Evolutionary conservation across 129 eudicot species (phyloP), one percentile per base, ranked within the genome.

Genomic region (Escallonia herrerae): DNA sequence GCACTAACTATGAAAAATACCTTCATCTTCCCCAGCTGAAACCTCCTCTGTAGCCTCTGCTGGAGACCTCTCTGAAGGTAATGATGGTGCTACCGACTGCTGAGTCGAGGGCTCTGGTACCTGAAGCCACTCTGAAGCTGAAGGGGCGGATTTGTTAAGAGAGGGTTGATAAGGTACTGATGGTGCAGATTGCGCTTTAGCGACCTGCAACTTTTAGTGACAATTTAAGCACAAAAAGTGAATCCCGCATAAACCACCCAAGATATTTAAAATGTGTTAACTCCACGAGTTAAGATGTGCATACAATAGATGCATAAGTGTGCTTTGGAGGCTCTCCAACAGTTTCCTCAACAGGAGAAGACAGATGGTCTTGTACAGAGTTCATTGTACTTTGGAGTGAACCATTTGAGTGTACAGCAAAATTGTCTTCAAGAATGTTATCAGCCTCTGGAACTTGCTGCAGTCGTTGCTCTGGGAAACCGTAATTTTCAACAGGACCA

Each of bases 271-370:
- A n/a, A 22, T 22, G 33, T 22, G 33, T 22, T 22, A 22, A 22
- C 33, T 22, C 33, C 33, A 22, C 33, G 33, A 22, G 33, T 22
- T 22, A 22, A 22, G 33, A 22, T 22, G 48, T 63, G 65, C 98
- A 41, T 89, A 93, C 98, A 64, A 93, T 89, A 46, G 98, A 93
- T 73, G 98, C 98, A 66, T 93, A 93, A 58, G 98, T 93, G 73
- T 88, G 98, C 72, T 93, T 93, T 70, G 83, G 96, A 47, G 95
- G 85, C 81, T 93, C 98, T 65, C 67, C 86, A 9, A 66, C 82
- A 56, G 84, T 76, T 76, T 91, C 95, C 58, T 85, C 89, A 43
- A 77, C 57, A 40, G 83, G 79, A 15, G 82, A 7, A 54, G 81
- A 43, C 15, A 73, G 70, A 62, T 63, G 82, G 6, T 75, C 87